Base-by-base conservation (phyloP, 805 yeast species). In the Yarrowia hollandica region DNA sequence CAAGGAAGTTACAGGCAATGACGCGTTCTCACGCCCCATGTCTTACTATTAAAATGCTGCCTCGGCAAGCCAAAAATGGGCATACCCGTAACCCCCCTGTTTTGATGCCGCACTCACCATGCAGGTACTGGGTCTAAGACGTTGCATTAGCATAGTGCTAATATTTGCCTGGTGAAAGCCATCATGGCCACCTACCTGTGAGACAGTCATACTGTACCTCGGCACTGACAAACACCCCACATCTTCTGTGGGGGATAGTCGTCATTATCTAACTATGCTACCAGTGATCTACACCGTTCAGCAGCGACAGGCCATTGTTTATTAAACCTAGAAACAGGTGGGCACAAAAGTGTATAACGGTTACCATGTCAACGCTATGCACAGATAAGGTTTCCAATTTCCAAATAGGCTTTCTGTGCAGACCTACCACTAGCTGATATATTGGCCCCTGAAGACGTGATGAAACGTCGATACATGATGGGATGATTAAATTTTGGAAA, bases 291-390 rank as follows among this genome's bases (percentile, higher is more conserved):
- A 12, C 48, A 12, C 15, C 12, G 33, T 10, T 22, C 2, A 10
- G 15, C 31, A 23, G 21, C 14, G 16, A 18, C 16, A 41, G 15
- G 11, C 33, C 8, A 41, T 26, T 26, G 48, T 41, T 26, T 44
- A 44, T 44, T 44, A 44, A 44, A 44, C 35, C 52, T 44, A 12
- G 50, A 18, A 23, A 4, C 33, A 14, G 33, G 50, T 28, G 52
- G 35, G 35, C 35, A 28, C 34, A 8, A 19, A n/a, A 7, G 12
- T 15, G 21, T 15, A 10, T 25, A 26, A 25, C 50, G 52, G 25
- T 30, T 19, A 30, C 52, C 52, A 44, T 18, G 35, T 41, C 48
- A 26, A 41, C 23, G 33, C 33, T 25, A 41, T 25, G 33, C 33
- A 18, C 5, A 14, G 19, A 28, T 44, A 30, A n/a, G 35, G 52